phyloP scores from a whole-genome alignment of 306 rosid species.

The Sindora glabra region DNA sequence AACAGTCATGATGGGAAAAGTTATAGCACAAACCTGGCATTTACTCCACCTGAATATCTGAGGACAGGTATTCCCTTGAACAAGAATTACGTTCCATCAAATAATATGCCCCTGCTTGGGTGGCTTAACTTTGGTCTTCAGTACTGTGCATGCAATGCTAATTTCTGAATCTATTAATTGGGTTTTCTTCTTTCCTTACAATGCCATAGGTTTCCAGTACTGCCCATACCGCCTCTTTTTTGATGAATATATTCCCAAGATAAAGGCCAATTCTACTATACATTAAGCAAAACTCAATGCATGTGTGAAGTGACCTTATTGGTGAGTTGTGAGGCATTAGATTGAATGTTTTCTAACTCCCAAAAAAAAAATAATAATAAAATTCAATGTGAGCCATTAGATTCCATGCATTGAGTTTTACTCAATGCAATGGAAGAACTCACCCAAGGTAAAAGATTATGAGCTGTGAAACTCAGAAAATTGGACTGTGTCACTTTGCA shows the following conservation, averaged over 20 bases:
- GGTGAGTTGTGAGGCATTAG: too few species aligned
- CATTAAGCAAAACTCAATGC: too few species aligned
- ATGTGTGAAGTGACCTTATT: too few species aligned
- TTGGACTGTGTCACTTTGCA: not conserved
- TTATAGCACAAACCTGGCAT: conserved; percentile 92
- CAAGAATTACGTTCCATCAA: not conserved
- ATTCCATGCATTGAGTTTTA: too few species aligned
- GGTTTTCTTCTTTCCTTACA: not conserved
- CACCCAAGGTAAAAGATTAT: not conserved
- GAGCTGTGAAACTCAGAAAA: not conserved
- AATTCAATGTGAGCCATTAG: too few species aligned
- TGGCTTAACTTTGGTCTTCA: not conserved
- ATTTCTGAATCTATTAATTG: not conserved
- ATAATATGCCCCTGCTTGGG: conserved; percentile 9
- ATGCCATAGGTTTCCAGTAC: not conserved
- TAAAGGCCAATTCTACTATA: too few species aligned
- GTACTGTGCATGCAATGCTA: not conserved
- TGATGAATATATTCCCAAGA: not conserved
- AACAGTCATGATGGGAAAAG: conserved; percentile 97
- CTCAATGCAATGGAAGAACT: too few species aligned
- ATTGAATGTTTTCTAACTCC: too few species aligned
- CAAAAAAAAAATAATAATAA: too few species aligned
- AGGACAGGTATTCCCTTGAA: conserved; percentile 56
- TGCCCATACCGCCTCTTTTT: not conserved
- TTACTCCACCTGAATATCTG: conserved; percentile 90